Base-by-base conservation (phyloP, 176 grass and related monocot species). In the Metroxylon sagu region DNA sequence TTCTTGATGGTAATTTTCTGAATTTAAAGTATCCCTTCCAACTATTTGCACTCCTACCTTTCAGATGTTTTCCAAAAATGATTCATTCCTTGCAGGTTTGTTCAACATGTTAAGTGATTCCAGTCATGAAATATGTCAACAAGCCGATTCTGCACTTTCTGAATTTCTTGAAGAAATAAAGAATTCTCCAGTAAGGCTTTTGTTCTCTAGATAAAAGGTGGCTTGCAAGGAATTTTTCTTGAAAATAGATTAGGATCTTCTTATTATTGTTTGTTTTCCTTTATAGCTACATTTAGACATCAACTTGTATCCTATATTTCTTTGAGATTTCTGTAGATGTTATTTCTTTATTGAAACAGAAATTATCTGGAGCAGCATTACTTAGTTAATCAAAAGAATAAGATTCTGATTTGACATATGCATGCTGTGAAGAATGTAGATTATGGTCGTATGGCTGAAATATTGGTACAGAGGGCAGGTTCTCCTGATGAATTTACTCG, bases 81-180 rank as follows among this genome's bases (percentile, higher is more conserved):
- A 61, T 18, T 59, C 30, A 61, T 61, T 18, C 54, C 48, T n/a
- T 81, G 72, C 61, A 98, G 94, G 94, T 80, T 73, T 98, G 59
- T 98, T 98, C 74, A 98, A 98, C 52, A 98, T 98, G 94, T 79
- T 98, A 60, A 98, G 94, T 76, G 94, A 98, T 83, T 73, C 62
- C 51, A 93, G 94, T 25, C 88, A 85, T 43, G 94, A 98, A 86
- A 98, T 98, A 76, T 81, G 94, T 72, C 87, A 92, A 64, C 94
- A 98, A 74, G 94, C 94, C 52, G 94, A 98, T 76, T 81, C 88
- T 71, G 94, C 94, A 55, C 88, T 98, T 80, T 88, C 94, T 54
- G 94, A 98, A 77, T 98, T 98, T 85, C 76, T 98, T 53, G 84
- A 98, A 82, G 94, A 98, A 82, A 98, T 98, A 67, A 98, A 98